These are phyloP conservation scores for Trichosporon coremiiforme DNA, from an alignment of 1,284 basidiomycete genomes.

Conservation along the genomic window DNA sequence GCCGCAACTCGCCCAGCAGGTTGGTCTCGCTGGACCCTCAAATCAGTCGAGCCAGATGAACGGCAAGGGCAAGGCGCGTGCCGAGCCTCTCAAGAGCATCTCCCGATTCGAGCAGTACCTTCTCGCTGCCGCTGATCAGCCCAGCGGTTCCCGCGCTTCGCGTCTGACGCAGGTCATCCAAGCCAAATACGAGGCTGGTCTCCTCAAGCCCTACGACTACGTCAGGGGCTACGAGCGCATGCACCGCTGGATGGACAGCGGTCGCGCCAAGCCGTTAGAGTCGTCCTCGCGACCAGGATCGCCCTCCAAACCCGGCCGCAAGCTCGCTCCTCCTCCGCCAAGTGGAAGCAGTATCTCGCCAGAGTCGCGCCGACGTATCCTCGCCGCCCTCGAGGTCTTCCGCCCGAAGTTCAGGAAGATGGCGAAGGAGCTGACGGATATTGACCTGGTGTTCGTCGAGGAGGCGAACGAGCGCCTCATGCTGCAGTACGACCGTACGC, in stretches of 20 bases:
- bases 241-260: conserved; percentile 85
- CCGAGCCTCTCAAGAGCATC: conserved; percentile 32
- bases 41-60: conserved; percentile 18
- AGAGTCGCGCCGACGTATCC: conserved; percentile 83
- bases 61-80: conserved; percentile 31
- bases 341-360: conserved; percentile 64
- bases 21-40: not conserved
- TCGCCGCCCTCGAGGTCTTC: conserved; percentile 70
- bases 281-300: conserved; percentile 20
- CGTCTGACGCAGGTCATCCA: conserved; percentile 88
- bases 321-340: conserved; percentile 28
- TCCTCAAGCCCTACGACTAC: conserved; percentile 94
- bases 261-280: conserved; percentile 60
- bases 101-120: conserved; percentile 64
- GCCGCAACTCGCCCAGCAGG: conserved; percentile 5
- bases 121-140: conserved; percentile 93
- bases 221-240: conserved; percentile 88
- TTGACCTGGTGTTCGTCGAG: conserved; percentile 97
- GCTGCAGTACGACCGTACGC: conserved; percentile 93
- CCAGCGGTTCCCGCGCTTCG: conserved; percentile 84
- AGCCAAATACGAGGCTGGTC: conserved; percentile 94
- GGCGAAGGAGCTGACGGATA: conserved; percentile 83
- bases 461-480: conserved; percentile 95
- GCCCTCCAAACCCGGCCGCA: conserved; percentile 24
- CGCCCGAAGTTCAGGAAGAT: conserved; percentile 91